These are phyloP conservation scores for Echeveria elegans DNA, from an alignment of 164 flowering plant species.

Conservation along the genomic window DNA sequence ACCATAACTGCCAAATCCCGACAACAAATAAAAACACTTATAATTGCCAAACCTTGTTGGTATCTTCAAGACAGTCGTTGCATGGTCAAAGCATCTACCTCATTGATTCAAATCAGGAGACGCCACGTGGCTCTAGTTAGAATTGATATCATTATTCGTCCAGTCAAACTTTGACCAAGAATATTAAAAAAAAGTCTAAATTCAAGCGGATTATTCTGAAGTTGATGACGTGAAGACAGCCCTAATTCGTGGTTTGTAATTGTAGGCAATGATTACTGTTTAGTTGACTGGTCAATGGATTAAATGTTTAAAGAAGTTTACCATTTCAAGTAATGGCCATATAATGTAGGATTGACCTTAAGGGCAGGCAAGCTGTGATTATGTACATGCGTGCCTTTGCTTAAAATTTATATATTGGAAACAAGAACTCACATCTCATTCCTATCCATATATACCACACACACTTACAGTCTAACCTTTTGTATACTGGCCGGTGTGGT, in stretches of 20 bases:
- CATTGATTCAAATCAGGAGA: not conserved
- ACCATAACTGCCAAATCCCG: not conserved
- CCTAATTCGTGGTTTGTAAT: conserved; percentile 1
- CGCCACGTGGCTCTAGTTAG: not conserved
- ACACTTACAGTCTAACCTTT: not conserved
- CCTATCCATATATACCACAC: not conserved
- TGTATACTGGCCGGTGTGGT: not conserved
- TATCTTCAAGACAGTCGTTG: not conserved
- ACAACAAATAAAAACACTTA: not conserved
- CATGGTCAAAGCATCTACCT: not conserved
- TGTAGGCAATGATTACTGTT: too few species aligned
- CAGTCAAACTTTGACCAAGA: not conserved
- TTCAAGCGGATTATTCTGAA: not conserved
- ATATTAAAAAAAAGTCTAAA: not conserved
- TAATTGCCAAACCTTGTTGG: not conserved
- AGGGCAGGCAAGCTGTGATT: not conserved
- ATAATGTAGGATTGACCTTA: not conserved
- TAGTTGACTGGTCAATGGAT: not conserved
- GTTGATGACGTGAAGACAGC: not conserved
- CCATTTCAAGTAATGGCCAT: not conserved
- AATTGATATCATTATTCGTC: too few species aligned
- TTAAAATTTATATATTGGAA: not conserved
- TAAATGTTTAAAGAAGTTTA: not conserved
- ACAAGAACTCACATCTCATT: not conserved
- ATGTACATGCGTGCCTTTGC: not conserved